Evolutionary conservation across 2,329 filamentous ascomycete genomes (phyloP).

Genomic region (Xylaria sp.): DNA sequence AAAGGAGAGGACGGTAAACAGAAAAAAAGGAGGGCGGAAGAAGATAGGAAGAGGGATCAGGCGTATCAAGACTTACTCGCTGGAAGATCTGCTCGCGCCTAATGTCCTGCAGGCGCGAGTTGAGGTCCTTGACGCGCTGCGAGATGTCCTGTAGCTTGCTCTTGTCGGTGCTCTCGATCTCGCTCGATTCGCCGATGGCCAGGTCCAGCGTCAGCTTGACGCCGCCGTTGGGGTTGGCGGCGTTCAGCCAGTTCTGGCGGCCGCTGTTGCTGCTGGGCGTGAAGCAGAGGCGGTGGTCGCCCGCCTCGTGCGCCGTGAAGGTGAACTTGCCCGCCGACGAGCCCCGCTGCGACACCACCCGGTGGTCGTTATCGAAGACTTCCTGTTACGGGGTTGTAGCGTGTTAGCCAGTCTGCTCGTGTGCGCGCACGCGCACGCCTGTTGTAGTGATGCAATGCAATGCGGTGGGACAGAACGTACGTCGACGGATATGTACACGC

Average conservation of each 20-base stretch:
- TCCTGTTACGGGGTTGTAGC: constrained; percentile 57
- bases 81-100: constrained; percentile 96
- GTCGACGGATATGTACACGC: constrained; percentile 90
- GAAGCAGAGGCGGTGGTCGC: constrained; percentile 96
- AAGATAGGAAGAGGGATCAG: background rate
- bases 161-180: constrained; percentile 94
- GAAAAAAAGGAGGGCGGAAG: background rate
- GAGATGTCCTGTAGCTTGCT: constrained; percentile 89
- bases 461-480: constrained; percentile 49
- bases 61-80: constrained; percentile 61
- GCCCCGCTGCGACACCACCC: constrained; percentile 87
- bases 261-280: constrained; percentile 77
- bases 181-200: constrained; percentile 90
- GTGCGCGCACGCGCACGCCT: too few relatives aligned
- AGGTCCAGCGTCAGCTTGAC: constrained; percentile 88
- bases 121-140: constrained; percentile 86
- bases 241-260: constrained; percentile 73
- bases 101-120: constrained; percentile 84
- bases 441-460: background rate
- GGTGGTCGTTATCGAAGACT: constrained; percentile 96
- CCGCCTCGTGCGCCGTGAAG: constrained; percentile 92
- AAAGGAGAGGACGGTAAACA: background rate
- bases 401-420: background rate
- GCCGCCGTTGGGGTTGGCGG: constrained; percentile 69
- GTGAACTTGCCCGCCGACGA: constrained; percentile 82